Evolutionary conservation across 306 rosid genomes (phyloP).

Genomic region (Abrus precatorius): DNA sequence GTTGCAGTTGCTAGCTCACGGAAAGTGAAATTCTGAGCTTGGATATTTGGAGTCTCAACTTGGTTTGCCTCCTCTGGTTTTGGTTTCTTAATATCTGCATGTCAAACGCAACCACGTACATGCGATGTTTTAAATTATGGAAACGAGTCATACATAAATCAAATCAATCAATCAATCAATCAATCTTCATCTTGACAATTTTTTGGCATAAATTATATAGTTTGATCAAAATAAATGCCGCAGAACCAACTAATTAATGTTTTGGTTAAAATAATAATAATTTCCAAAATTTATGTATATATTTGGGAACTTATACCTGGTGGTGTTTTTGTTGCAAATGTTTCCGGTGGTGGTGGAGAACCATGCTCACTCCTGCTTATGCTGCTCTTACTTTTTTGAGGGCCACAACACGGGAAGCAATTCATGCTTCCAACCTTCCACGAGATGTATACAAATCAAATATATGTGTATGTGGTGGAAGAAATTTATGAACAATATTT

Average conservation of each 20-base stretch:
- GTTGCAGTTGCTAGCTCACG: conserved; percentile 95
- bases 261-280: too few species aligned
- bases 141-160: neutral
- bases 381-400: conserved; percentile 54
- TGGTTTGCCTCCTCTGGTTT: conserved; percentile 44
- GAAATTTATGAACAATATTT: neutral
- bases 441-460: neutral
- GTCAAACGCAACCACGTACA: neutral
- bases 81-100: conserved; percentile 56
- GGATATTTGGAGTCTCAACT: conserved; percentile 49
- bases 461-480: too few species aligned
- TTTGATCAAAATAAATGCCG: neutral
- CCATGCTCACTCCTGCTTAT: conserved; percentile 48
- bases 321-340: conserved; percentile 23
- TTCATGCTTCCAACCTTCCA: conserved; percentile 58
- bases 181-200: neutral
- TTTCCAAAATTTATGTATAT: neutral
- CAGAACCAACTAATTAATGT: neutral
- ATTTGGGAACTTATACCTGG: conserved; percentile 53
- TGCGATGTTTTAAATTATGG: neutral
- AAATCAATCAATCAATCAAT: neutral
- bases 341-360: conserved; percentile 12
- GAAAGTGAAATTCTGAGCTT: conserved; percentile 70
- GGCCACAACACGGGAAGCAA: conserved; percentile 86
- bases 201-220: neutral